A percentile compares a stretch with the other conserved stretches of the same genome.
These are phyloP conservation scores for Botrytis fragariae DNA, from an alignment of 2,329 filamentous ascomycete species.

Conservation along the genomic window DNA sequence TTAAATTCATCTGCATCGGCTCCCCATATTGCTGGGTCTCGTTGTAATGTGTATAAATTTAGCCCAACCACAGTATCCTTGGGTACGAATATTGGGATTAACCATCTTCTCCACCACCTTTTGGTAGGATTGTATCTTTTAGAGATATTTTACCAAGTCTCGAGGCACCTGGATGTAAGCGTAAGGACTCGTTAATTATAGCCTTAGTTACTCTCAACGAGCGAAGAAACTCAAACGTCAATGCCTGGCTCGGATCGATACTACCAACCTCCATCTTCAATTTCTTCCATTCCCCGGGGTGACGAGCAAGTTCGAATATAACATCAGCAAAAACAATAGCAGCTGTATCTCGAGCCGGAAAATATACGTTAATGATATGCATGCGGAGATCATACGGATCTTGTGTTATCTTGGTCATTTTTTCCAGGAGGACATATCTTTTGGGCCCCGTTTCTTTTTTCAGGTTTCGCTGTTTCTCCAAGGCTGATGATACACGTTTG, in stretches of 20 bases:
- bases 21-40: conserved; percentile 41
- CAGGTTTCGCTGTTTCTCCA: not conserved
- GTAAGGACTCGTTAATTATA: conserved; percentile 3
- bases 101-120: conserved; percentile 34
- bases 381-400: not conserved
- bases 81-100: conserved; percentile 30
- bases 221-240: not conserved
- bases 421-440: conserved; percentile 1
- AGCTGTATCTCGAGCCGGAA: not conserved
- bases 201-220: not conserved
- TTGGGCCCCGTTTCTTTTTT: not conserved
- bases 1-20: conserved; percentile 40
- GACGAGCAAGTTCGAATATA: conserved; percentile 8
- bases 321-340: not conserved
- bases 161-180: conserved; percentile 7
- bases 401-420: not conserved
- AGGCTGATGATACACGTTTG: conserved; percentile 12
- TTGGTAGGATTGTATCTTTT: conserved; percentile 25
- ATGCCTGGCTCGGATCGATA: not conserved
- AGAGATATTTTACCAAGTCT: not conserved
- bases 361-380: conserved; percentile 1
- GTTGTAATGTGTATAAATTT: conserved; percentile 39
- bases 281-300: not conserved
- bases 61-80: conserved; percentile 25
- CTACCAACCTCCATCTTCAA: not conserved